These are phyloP conservation scores for Metschnikowia gelsemii DNA, from an alignment of 805 yeast species.

Conservation along the genomic window DNA sequence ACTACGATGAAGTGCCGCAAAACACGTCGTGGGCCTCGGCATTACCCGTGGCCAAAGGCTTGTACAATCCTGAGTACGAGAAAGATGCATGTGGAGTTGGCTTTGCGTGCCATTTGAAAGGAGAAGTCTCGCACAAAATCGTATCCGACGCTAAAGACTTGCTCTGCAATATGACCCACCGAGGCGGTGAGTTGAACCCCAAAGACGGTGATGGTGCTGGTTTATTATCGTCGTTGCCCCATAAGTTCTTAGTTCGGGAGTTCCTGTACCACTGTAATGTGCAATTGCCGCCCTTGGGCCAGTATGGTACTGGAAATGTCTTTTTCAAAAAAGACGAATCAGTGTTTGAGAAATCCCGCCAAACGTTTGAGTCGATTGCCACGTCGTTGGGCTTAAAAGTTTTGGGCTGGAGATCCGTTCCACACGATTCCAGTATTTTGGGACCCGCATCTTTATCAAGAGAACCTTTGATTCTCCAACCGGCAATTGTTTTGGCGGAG, in stretches of 20 bases:
- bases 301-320: slow-evolving; percentile 92
- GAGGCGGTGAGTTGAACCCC: slow-evolving; percentile 98
- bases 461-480: slow-evolving; percentile 90
- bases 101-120: slow-evolving; percentile 92
- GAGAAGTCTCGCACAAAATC: slow-evolving; percentile 82
- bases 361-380: slow-evolving; percentile 82
- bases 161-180: slow-evolving; percentile 96
- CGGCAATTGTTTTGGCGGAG: slow-evolving; percentile 70
- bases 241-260: slow-evolving; percentile 80
- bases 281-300: slow-evolving; percentile 73
- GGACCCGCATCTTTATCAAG: slow-evolving; percentile 94
- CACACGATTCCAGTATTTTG: slow-evolving; percentile 88
- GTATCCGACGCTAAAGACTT: slow-evolving; percentile 85
- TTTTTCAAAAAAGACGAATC: slow-evolving; percentile 85
- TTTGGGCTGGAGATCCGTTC: slow-evolving; percentile 93
- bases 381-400: slow-evolving; percentile 71
- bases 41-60: slow-evolving; percentile 81
- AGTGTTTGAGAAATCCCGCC: slow-evolving; percentile 66
- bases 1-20: slow-evolving; percentile 71
- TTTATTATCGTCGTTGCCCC: slow-evolving; percentile 89
- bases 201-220: slow-evolving; percentile 99
- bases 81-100: slow-evolving; percentile 99
- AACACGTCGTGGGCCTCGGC: slow-evolving; percentile 92
- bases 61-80: slow-evolving; percentile 90
- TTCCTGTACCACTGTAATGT: slow-evolving; percentile 68